Evolutionary conservation across 2,329 filamentous ascomycete species (phyloP), one percentile per base, ranked within the genome.

Genomic region (Decorospora gaudefroyi): DNA sequence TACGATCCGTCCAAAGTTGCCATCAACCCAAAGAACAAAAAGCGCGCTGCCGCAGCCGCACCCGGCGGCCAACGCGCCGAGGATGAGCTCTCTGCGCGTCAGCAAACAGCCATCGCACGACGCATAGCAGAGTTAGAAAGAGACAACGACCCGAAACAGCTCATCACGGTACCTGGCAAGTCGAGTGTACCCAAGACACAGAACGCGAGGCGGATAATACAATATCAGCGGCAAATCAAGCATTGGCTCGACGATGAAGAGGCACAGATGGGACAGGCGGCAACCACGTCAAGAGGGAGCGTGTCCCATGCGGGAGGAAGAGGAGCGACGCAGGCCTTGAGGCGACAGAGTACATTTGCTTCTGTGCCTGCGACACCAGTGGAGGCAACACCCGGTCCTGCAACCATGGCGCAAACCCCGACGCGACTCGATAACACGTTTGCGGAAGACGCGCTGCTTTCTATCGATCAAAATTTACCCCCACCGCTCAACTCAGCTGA

Each of bases 241-340:
- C 90, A 93, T 72, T 85, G 92, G 67, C 78, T 92, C 32, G 86
- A 88, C 57, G 88, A 93, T 67, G 89, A 86, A 67, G 79, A 87
- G 57, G 88, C 88, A 2, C 9, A 75, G 83, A 50, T 64, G n/a
- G 87, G 88, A 6, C 59, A 59, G 6, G 26, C 60, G 57, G 23
- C 62, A 56, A 42, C 54, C 42, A 16, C 60, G 46, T 38, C 51
- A 8, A 38, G 46, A 37, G 44, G 32, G 28, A 44, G 22, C 10
- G 22, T 38, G 9, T 32, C 41, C 16, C 34, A 38, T 10, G 22
- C 55, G 16, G 40, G 32, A 15, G 53, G 59, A 7, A 42, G 52
- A 5, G 53, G 56, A 4, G 33, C 52, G 19, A 46, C 51, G 8
- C 53, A 57, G 26, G 47, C 56, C 6, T 37, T 45, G 7, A 59